phyloP scores from a whole-genome alignment of 768 basidiomycete genomes.

The Boletus reticuloceps region DNA sequence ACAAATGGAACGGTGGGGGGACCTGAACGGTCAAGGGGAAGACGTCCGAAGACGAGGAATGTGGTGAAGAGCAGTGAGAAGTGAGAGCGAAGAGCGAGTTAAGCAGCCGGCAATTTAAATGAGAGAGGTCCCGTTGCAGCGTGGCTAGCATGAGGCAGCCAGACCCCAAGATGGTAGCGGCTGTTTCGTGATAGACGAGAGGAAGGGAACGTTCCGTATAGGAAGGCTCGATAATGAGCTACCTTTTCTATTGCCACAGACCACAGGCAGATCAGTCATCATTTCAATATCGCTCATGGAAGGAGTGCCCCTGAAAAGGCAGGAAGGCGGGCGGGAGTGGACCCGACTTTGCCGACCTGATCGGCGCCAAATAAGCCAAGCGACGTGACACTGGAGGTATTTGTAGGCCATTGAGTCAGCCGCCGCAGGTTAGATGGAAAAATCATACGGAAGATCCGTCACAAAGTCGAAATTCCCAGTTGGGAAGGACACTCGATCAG shows the following conservation, averaged over 20 bases:
- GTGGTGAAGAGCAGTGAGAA: constrained; percentile 20
- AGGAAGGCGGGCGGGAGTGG: constrained; percentile 13
- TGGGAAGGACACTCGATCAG: constrained; percentile 18
- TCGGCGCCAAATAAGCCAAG: constrained; percentile 5
- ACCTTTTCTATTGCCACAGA: constrained; percentile 32
- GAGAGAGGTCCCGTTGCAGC: constrained; percentile 30
- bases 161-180: constrained; percentile 29
- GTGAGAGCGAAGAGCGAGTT: constrained; percentile 25
- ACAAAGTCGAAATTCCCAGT: constrained; percentile 12
- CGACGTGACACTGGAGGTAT: neutral
- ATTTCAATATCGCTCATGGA: constrained; percentile 30
- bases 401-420: neutral
- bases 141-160: constrained; percentile 37
- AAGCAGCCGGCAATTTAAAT: constrained; percentile 32
- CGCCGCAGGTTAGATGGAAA: neutral
- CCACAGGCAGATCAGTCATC: constrained; percentile 28
- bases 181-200: constrained; percentile 32
- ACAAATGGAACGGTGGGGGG: constrained; percentile 11
- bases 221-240: constrained; percentile 27
- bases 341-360: neutral
- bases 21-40: constrained; percentile 24
- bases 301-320: constrained; percentile 27
- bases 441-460: constrained; percentile 6
- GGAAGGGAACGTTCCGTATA: constrained; percentile 27
- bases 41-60: constrained; percentile 23